phyloP scores from a whole-genome alignment of 176 grass and related monocot genomes.

The Aegilops speltoides region DNA sequence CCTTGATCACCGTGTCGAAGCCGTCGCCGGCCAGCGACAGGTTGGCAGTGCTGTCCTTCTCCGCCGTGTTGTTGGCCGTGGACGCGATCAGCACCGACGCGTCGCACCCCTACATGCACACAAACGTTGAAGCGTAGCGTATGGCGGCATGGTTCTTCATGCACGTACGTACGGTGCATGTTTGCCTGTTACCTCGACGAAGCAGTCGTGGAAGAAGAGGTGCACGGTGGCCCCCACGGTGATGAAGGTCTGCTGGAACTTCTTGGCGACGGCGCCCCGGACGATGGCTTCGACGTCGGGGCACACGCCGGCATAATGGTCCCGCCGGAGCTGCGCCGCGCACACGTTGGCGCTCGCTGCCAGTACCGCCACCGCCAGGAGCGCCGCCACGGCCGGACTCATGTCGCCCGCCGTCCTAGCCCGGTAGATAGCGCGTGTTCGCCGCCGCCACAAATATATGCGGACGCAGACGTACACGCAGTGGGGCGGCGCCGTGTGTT shows the following conservation, averaged over 20 bases:
- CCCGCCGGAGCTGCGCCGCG: slow-evolving; percentile 26
- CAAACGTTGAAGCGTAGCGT: neutral
- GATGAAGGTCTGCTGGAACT: slow-evolving; percentile 33
- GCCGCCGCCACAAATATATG: neutral
- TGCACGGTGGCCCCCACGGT: slow-evolving; percentile 46
- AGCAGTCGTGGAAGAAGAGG: slow-evolving; percentile 75
- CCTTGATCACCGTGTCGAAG: slow-evolving; percentile 52
- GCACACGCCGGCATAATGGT: slow-evolving; percentile 52
- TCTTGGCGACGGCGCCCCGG: slow-evolving; percentile 29
- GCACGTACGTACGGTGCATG: neutral
- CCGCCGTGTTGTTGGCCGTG: slow-evolving; percentile 41
- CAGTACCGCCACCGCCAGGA: neutral
- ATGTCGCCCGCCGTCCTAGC: neutral
- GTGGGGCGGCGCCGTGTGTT: neutral
- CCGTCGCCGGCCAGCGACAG: slow-evolving; percentile 56
- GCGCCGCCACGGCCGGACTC: neutral
- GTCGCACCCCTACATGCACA: slow-evolving; percentile 48
- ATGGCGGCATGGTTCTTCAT: neutral
- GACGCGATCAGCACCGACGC: slow-evolving; percentile 61
- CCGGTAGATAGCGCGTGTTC: neutral
- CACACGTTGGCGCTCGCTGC: neutral
- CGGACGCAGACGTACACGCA: neutral
- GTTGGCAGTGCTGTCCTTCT: slow-evolving; percentile 57
- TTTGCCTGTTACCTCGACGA: slow-evolving; percentile 12
- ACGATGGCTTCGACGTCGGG: slow-evolving; percentile 57